Base-by-base conservation (phyloP, 371 early-diverging fungal genomes). In the Mitosporidium daphniae region DNA sequence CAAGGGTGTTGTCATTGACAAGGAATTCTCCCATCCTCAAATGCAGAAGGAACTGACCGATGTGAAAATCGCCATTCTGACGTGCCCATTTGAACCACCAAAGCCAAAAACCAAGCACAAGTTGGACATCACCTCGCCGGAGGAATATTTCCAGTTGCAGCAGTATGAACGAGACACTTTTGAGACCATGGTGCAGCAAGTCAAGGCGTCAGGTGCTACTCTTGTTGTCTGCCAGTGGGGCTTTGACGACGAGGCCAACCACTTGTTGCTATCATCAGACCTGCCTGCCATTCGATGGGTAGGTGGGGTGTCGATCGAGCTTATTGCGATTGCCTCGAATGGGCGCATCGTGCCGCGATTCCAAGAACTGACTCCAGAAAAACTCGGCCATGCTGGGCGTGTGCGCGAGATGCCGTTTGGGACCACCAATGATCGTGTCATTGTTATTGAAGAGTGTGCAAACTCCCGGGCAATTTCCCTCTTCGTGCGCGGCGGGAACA, bases 91-190 rank as follows among this genome's bases (percentile, higher is more conserved):
- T 46, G 99, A 99, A 57, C 97, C 95, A 25, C 97, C 97, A 33
- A 91, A 93, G 59, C 80, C 97, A 40, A 97, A 99, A 59, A 94
- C 89, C 39, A 97, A 99, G 67, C 94, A 94, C 46, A 75, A 78
- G 56, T 56, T 97, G 26, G 78, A 89, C 36, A 86, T 99, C 39
- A 69, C 69, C 10, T 65, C 65, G 6, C 89, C 78, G 13, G 86
- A 89, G 41, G 94, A 93, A 48, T 99, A 72, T 55, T 58, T 75
- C 44, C 69, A 73, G 41, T 53, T 97, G 32, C 75, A 74, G 40
- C 52, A 48, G 18, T 97, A 93, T 42, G 99, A 99, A 51, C 60
- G 55, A 37, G 61, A 72, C 28, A 75, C 72, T 42, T 97, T 99
- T 42, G 58, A 62, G 42, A 61, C 62, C 26, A 99, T 99, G 97